Evolutionary conservation across 371 early-diverging fungal genomes (phyloP).

Genomic region (Catenaria anguillulae): DNA sequence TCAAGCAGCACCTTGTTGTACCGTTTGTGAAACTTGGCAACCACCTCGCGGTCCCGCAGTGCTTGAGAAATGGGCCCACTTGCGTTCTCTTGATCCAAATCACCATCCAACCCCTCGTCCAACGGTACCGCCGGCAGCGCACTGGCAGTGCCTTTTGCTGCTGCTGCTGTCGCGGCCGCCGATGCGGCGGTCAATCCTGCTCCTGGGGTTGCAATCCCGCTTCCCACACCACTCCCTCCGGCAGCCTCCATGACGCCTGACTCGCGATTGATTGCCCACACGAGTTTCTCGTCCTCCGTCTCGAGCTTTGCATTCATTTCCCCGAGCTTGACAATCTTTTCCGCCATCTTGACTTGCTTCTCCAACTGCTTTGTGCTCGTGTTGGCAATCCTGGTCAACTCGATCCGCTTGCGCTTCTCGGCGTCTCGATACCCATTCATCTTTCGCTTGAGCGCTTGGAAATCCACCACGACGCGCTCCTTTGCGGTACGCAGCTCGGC

Average conservation of each 20-base stretch:
- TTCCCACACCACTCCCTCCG: not conserved
- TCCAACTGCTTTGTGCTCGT: slow-evolving; percentile 23
- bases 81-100: not conserved
- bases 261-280: slow-evolving; percentile 7
- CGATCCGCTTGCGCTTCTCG: slow-evolving; percentile 26
- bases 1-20: slow-evolving; percentile 32
- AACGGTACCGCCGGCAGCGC: not conserved
- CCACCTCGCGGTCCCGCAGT: not conserved
- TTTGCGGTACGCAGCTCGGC: slow-evolving; percentile 24
- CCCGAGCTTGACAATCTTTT: slow-evolving; percentile 32
- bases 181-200: not conserved
- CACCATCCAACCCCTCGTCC: not conserved
- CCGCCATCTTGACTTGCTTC: slow-evolving; percentile 28
- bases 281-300: slow-evolving; percentile 25
- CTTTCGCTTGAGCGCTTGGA: slow-evolving; percentile 29
- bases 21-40: slow-evolving; percentile 29
- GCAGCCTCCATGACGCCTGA: not conserved
- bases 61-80: not conserved
- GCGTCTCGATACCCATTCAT: slow-evolving; percentile 31
- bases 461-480: slow-evolving; percentile 29
- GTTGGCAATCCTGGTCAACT: slow-evolving; percentile 24
- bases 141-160: not conserved
- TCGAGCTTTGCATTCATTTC: slow-evolving; percentile 42
- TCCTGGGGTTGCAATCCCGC: not conserved
- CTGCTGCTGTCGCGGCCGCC: not conserved